Percentiles rank a stretch among this genome's conserved stretches.
phyloP scores from a whole-genome alignment of 306 rosid species.

The Dalbergia cochinchinensis region DNA sequence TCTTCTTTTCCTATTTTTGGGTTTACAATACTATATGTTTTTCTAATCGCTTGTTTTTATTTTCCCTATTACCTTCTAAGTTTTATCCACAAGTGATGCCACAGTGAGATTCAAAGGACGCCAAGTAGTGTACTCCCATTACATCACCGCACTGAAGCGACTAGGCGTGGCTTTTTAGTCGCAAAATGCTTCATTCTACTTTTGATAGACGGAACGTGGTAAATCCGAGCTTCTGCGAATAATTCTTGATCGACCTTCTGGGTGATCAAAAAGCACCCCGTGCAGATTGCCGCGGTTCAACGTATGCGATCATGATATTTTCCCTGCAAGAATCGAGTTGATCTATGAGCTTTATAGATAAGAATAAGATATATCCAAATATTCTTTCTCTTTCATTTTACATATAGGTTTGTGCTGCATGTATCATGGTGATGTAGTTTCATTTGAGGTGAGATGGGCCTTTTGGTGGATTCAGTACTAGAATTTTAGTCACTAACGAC shows the following conservation, averaged over 20 bases:
- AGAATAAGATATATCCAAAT: constrained; percentile 22
- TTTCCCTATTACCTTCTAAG: neutral
- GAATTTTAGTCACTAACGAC: too few relatives aligned
- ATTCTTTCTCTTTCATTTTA: neutral
- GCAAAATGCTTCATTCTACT: too few relatives aligned
- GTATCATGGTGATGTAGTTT: neutral
- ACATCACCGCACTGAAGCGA: constrained; percentile 1
- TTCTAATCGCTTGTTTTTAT: too few relatives aligned
- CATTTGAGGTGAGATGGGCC: neutral
- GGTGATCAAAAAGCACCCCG: neutral
- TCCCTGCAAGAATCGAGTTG: constrained; percentile 13
- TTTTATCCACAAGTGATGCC: neutral
- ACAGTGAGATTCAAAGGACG: constrained; percentile 2
- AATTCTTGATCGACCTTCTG: neutral
- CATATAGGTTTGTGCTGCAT: neutral
- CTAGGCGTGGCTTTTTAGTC: constrained; percentile 3
- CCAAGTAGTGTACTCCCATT: neutral
- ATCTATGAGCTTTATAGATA: neutral
- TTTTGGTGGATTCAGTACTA: neutral
- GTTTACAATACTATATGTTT: too few relatives aligned
- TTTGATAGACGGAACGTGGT: too few relatives aligned
- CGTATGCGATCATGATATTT: constrained; percentile 23
- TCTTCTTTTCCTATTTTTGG: too few relatives aligned
- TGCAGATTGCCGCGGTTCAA: constrained; percentile 18
- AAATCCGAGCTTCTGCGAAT: too few relatives aligned